These are phyloP conservation scores for Globisporangium emineosum DNA, from an alignment of 352 stramenopile genomes.

Conservation along the genomic window DNA sequence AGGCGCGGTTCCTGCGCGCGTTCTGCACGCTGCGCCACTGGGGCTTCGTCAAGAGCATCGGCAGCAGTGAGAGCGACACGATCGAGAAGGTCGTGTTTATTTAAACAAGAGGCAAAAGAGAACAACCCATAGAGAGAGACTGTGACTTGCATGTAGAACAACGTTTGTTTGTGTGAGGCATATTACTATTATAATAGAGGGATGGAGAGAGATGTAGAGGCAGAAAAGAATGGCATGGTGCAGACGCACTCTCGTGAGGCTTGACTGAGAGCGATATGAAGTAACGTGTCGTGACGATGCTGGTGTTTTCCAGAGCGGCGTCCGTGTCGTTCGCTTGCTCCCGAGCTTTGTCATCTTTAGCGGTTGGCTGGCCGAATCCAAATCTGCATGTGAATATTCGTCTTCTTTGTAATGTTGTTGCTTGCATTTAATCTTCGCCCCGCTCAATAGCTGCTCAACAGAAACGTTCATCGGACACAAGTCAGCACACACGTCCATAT, in stretches of 20 bases:
- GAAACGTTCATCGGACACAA: not conserved
- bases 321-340: not conserved
- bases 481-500: not conserved
- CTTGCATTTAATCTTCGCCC: conserved; percentile 51
- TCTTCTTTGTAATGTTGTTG: not conserved
- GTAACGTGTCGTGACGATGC: not conserved
- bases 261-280: not conserved
- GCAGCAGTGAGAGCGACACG: conserved; percentile 46
- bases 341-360: conserved; percentile 20
- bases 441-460: conserved; percentile 69
- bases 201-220: conserved; percentile 18
- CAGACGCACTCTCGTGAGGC: not conserved
- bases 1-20: conserved; percentile 65
- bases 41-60: conserved; percentile 56
- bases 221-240: not conserved
- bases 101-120: conserved; percentile 19
- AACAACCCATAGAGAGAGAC: not conserved
- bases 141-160: not conserved
- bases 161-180: not conserved
- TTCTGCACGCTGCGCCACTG: conserved; percentile 70
- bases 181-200: conserved; percentile 37
- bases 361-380: not conserved
- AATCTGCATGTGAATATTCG: conserved; percentile 2
- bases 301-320: too few species aligned
- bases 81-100: conserved; percentile 85